Conservation (phyloP, 805 yeast genomes). For the Candida chauliodis region DNA sequence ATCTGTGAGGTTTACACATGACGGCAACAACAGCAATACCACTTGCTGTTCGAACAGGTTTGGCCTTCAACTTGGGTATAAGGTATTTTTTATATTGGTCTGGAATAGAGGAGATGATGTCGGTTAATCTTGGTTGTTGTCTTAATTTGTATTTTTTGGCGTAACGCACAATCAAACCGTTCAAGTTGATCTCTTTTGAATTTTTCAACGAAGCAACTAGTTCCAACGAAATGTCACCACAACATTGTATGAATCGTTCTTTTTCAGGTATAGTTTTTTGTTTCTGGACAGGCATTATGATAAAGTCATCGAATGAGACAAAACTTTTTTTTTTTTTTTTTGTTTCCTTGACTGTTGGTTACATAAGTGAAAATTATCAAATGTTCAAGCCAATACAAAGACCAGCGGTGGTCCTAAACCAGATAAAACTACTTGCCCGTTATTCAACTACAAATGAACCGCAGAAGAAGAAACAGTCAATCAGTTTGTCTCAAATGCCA, state of each 20-base stretch:
- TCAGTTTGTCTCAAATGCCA: conserved; percentile 36
- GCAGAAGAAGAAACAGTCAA: conserved; percentile 4
- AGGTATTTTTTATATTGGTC: conserved; percentile 91
- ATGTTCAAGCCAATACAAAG: conserved; percentile 1
- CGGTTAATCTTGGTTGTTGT: conserved; percentile 91
- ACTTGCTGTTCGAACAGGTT: conserved; percentile 96
- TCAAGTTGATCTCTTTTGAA: conserved; percentile 78
- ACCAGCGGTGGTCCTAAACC: background rate
- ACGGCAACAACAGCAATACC: conserved; percentile 99
- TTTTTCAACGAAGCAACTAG: conserved; percentile 72
- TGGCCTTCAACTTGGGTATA: conserved; percentile 93
- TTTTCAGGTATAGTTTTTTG: conserved; percentile 65
- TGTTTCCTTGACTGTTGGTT: background rate
- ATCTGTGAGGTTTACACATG: conserved; percentile 98
- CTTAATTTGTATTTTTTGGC: conserved; percentile 89
- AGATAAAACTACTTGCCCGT: background rate
- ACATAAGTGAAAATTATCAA: background rate
- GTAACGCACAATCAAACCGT: conserved; percentile 79
- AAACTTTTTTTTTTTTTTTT: background rate
- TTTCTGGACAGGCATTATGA: conserved; percentile 30
- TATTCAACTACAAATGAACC: background rate
- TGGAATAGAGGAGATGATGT: conserved; percentile 91
- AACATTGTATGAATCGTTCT: conserved; percentile 88
- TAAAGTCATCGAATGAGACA: conserved; percentile 3
- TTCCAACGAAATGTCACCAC: conserved; percentile 87